Base-by-base conservation (phyloP, 2,329 filamentous ascomycete species). In the Penicillium sp. region DNA sequence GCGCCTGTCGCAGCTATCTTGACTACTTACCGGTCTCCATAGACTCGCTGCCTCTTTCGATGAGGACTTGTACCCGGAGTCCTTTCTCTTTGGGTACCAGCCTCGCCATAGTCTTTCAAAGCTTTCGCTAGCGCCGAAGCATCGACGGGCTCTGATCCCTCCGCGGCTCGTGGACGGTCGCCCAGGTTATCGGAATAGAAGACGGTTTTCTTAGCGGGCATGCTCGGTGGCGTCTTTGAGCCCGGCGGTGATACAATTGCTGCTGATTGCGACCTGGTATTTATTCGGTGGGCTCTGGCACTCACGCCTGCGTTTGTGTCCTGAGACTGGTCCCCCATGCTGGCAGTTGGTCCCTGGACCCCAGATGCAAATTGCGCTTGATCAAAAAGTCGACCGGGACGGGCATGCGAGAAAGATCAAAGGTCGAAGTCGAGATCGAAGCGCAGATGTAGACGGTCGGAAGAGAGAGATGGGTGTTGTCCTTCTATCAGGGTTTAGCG, bases 31-130 rank as follows among this genome's bases (percentile, higher is more conserved):
- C 79, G 76, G 58, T 82, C 80, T 47, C 83, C 84, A 65, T 88
- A 86, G 16, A 87, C 76, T 57, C 85, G 78, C 69, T 86, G 85
- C 58, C 85, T 79, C 72, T 89, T 89, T 56, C 86, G 77, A 68
- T 84, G 86, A 4, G 86, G 85, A 68, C 85, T 88, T 28, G 81
- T 79, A 41, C 78, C 81, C 4, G 85, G 85, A 28, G 85, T 87
- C 51, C 80, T 79, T 59, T 86, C 84, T 64, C 83, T 74, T 43
- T 77, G 75, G 54, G 77, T 77, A n/a, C 81, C 81, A 12, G 78
- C 78, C 52, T 84, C 79, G 61, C 86, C 83, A 58, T 84, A 81
- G 42, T 84, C 79, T 62, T 82, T 82, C 58, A 88, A 71, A 24
- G 84, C 84, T 66, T 79, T 84, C 51, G 77, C 81, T 52, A 88